Conservation (phyloP, 2,329 filamentous ascomycete genomes). For the Colletotrichum sp. region DNA sequence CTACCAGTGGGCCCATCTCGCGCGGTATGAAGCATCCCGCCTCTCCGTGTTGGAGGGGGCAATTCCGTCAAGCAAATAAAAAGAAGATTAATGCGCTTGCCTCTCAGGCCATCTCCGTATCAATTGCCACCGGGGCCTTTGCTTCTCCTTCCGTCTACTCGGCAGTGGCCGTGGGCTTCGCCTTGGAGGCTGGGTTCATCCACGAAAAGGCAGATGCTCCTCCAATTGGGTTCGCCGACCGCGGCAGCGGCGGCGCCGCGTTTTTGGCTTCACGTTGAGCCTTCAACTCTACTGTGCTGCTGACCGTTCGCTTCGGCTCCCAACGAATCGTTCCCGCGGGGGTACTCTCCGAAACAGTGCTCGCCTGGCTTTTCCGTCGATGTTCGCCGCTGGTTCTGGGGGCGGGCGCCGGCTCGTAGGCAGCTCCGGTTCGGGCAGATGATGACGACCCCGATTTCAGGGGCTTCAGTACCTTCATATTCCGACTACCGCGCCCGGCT, state of each 20-base stretch:
- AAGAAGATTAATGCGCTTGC: conserved; percentile 14
- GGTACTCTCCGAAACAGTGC: conserved; percentile 59
- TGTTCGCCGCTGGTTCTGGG: conserved; percentile 52
- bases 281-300: conserved; percentile 36
- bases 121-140: conserved; percentile 10
- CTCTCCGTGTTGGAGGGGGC: not conserved
- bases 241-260: conserved; percentile 47
- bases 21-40: conserved; percentile 5
- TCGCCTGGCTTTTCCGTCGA: conserved; percentile 59
- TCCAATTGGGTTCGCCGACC: conserved; percentile 81
- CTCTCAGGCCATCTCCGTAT: not conserved
- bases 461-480: conserved; percentile 91
- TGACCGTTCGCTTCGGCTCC: conserved; percentile 58
- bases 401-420: conserved; percentile 56
- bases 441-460: conserved; percentile 63
- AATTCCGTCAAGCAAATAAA: conserved; percentile 13
- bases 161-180: conserved; percentile 38
- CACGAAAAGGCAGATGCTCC: conserved; percentile 94
- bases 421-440: conserved; percentile 52
- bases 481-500: conserved; percentile 63
- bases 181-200: conserved; percentile 68
- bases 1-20: conserved; percentile 4
- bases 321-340: conserved; percentile 50
- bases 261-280: conserved; percentile 34
- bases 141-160: conserved; percentile 11